Percentiles rank a stretch among this genome's conserved stretches.
Conservation (phyloP, 257 asterid species). For the Solanum dulcamara region DNA sequence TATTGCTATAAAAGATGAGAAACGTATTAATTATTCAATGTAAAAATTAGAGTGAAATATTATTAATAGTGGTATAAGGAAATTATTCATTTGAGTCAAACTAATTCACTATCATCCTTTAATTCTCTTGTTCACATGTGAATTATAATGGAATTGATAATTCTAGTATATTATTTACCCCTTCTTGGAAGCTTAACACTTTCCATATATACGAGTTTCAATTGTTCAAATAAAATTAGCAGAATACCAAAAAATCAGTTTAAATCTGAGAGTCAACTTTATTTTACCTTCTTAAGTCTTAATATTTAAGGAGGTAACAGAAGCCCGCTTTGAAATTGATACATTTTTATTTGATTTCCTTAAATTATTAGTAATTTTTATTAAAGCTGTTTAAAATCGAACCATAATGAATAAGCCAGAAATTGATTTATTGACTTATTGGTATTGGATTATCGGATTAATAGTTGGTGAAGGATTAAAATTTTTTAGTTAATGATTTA, state of each 20-base stretch:
- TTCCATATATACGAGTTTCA: not conserved
- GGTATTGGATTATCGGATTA: no score
- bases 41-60: not conserved
- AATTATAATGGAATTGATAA: not conserved
- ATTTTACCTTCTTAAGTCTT: not conserved
- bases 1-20: not conserved
- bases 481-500: no score
- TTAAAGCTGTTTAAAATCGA: no score
- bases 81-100: not conserved
- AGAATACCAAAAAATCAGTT: not conserved
- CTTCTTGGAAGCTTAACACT: not conserved
- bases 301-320: no score
- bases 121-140: not conserved
- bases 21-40: not conserved
- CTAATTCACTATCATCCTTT: not conserved
- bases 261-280: not conserved
- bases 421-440: no score
- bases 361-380: no score
- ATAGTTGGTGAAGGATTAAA: no score
- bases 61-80: not conserved
- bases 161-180: not conserved
- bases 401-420: no score
- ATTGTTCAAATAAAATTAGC: not conserved
- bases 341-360: no score
- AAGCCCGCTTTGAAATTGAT: no score